A percentile compares a stretch with the other conserved stretches of the same genome.
These are phyloP conservation scores for Xerocomellus chrysenteron DNA, from an alignment of 768 basidiomycete genomes.

Conservation along the genomic window DNA sequence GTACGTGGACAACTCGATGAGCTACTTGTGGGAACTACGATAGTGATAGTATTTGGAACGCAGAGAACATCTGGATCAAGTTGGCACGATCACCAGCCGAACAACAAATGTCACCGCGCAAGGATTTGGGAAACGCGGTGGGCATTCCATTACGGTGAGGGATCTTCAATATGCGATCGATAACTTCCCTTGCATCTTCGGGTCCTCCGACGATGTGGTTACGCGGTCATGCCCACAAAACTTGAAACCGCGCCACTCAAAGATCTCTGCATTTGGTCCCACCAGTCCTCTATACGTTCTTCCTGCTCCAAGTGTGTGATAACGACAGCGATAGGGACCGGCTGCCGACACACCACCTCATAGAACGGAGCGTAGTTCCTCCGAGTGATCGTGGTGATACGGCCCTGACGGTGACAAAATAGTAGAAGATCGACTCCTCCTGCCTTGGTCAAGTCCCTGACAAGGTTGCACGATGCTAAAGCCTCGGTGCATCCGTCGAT, in stretches of 20 bases:
- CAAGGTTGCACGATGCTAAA: background rate
- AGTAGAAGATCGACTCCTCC: background rate
- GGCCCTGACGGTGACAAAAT: background rate
- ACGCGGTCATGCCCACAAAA: background rate
- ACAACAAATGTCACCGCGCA: background rate
- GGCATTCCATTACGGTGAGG: background rate
- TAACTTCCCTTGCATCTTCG: background rate
- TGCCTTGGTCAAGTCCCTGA: background rate
- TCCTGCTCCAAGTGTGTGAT: background rate
- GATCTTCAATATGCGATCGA: background rate
- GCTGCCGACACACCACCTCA: background rate
- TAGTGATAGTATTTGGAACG: too few species aligned
- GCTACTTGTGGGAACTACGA: too few species aligned
- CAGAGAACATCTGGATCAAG: too few species aligned
- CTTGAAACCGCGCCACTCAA: background rate
- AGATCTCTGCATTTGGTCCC: background rate
- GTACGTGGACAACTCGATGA: too few species aligned
- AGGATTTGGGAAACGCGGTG: background rate
- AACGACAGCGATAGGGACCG: background rate
- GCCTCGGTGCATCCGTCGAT: background rate
- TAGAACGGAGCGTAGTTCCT: background rate
- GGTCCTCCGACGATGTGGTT: background rate
- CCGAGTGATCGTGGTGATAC: background rate
- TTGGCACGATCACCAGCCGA: too few species aligned
- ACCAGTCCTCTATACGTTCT: background rate